Evolutionary conservation across 129 eudicot species (phyloP).

Genomic region (Chrysanthemum lavandulifolium): DNA sequence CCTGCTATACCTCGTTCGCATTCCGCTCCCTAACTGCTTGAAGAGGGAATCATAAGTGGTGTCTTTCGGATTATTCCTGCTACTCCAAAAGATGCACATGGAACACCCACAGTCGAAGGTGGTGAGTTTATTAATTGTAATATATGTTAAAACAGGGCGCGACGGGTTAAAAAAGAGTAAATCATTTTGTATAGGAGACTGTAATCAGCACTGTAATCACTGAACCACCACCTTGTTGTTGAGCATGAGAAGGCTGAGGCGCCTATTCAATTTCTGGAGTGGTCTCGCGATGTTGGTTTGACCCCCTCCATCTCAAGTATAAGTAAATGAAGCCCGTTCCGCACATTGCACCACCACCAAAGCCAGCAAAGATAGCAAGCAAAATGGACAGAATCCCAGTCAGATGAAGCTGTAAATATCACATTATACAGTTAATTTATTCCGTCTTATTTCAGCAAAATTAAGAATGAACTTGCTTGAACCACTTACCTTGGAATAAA

Average conservation of each 20-base stretch:
- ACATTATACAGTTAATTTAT: slow-evolving; percentile 9
- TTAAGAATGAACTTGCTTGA: not conserved
- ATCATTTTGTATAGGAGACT: no score
- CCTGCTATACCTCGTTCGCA: slow-evolving; percentile 57
- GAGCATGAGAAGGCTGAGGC: no score
- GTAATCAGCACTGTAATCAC: no score
- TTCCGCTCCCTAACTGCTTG: slow-evolving; percentile 69
- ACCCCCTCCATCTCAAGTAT: slow-evolving; percentile 48
- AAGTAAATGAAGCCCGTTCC: slow-evolving; percentile 58
- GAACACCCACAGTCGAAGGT: slow-evolving; percentile 30
- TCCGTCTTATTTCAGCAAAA: not conserved
- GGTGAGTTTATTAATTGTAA: slow-evolving; percentile 41
- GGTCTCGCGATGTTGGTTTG: slow-evolving; percentile 28
- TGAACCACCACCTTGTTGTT: no score
- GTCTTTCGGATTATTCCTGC: slow-evolving; percentile 67
- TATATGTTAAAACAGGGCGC: not conserved
- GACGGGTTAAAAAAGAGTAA: no score
- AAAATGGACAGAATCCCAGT: slow-evolving; percentile 41
- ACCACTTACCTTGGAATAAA: slow-evolving; percentile 61
- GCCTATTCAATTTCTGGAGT: not conserved
- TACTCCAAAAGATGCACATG: slow-evolving; percentile 53
- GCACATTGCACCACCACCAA: slow-evolving; percentile 74
- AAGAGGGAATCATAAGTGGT: slow-evolving; percentile 68
- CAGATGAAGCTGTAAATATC: slow-evolving; percentile 42
- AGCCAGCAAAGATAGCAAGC: slow-evolving; percentile 86